Conservation (phyloP, 495 filamentous ascomycete species). For the Penicillium goetzii region DNA sequence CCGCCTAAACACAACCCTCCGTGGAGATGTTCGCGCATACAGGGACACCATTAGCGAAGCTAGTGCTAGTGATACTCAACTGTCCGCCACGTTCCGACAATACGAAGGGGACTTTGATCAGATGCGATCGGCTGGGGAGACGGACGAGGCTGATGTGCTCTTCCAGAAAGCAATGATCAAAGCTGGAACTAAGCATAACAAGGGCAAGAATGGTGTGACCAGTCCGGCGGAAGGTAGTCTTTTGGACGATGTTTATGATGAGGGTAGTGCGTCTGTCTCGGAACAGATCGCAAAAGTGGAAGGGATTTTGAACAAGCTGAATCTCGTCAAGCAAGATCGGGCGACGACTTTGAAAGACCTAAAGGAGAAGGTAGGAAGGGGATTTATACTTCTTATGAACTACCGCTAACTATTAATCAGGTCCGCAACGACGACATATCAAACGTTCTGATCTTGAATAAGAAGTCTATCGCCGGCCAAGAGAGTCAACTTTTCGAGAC, state of each 20-base stretch:
- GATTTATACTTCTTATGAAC: not conserved
- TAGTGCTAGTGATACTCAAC: constrained; percentile 80
- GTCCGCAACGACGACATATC: constrained; percentile 96
- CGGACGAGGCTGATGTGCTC: constrained; percentile 83
- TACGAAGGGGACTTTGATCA: constrained; percentile 90
- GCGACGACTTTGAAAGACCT: constrained; percentile 92
- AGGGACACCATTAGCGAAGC: constrained; percentile 88
- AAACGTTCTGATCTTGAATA: constrained; percentile 94
- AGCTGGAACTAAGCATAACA: constrained; percentile 61
- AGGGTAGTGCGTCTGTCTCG: constrained; percentile 74
- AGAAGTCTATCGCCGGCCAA: constrained; percentile 82
- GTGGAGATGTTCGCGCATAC: constrained; percentile 85
- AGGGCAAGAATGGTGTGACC: constrained; percentile 62
- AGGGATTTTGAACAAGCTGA: constrained; percentile 87
- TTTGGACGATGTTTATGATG: constrained; percentile 88
- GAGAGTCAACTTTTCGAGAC: constrained; percentile 89
- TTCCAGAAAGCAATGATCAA: constrained; percentile 84
- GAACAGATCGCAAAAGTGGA: constrained; percentile 91
- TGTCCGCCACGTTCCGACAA: constrained; percentile 80
- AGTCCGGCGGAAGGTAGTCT: constrained; percentile 78
- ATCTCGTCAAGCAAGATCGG: constrained; percentile 87
- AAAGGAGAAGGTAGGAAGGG: constrained; percentile 81
- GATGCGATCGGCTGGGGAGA: constrained; percentile 88
- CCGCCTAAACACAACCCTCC: constrained; percentile 81
- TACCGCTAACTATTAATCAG: constrained; percentile 48